A percentile compares a stretch with the other conserved stretches of the same genome.
These are phyloP conservation scores for Endothia cerciana DNA, from an alignment of 2,329 filamentous ascomycete species.

Conservation along the genomic window DNA sequence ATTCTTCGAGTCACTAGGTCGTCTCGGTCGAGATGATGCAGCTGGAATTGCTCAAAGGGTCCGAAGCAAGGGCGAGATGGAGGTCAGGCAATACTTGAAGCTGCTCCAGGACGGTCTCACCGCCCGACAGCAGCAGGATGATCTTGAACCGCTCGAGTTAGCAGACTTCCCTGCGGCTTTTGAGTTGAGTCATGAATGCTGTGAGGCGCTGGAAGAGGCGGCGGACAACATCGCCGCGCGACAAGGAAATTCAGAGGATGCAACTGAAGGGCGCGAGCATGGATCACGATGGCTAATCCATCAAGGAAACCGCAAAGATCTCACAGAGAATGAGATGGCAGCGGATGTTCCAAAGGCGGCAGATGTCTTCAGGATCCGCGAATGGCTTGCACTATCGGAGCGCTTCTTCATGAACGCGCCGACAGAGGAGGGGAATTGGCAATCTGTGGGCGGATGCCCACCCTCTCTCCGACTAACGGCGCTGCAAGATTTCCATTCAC, in stretches of 20 bases:
- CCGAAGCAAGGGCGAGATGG: constrained; percentile 71
- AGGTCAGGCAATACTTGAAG: constrained; percentile 72
- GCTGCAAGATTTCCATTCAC: constrained; percentile 73
- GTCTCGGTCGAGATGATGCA: constrained; percentile 66
- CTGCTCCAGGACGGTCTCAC: constrained; percentile 59
- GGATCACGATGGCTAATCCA: constrained; percentile 70
- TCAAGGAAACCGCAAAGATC: constrained; percentile 32
- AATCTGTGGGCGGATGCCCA: constrained; percentile 54
- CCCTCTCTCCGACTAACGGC: constrained; percentile 77
- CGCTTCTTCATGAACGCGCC: constrained; percentile 76
- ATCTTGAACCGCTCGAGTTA: constrained; percentile 46
- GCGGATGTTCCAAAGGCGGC: constrained; percentile 24
- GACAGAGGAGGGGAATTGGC: constrained; percentile 69
- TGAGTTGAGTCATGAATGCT: constrained; percentile 72
- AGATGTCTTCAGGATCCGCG: constrained; percentile 58
- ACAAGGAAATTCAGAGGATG: constrained; percentile 66
- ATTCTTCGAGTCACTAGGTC: constrained; percentile 69
- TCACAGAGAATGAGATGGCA: constrained; percentile 28
- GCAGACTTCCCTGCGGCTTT: constrained; percentile 69
- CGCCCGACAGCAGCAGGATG: constrained; percentile 42
- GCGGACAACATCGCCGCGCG: constrained; percentile 68
- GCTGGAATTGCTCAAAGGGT: constrained; percentile 65
- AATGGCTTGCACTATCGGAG: constrained; percentile 67
- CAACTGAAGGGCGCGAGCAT: constrained; percentile 63
- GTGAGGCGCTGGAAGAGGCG: constrained; percentile 66